Percentiles rank a stretch among this genome's conserved stretches.
phyloP scores from a whole-genome alignment of 768 basidiomycete genomes.

The Polyporus arcularius region DNA sequence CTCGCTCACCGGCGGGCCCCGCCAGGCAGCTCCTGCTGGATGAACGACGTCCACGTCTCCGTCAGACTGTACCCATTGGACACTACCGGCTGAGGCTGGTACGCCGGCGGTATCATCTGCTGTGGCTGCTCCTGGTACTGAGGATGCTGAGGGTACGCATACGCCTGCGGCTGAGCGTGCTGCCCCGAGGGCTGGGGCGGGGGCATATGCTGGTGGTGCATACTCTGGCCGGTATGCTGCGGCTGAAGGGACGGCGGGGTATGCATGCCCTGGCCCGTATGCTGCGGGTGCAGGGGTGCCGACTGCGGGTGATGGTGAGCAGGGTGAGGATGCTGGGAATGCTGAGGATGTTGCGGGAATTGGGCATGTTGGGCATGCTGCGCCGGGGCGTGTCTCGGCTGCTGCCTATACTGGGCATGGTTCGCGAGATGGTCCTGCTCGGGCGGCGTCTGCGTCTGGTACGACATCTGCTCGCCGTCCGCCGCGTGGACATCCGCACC shows the following conservation, averaged over 20 bases:
- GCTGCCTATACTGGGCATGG: no score
- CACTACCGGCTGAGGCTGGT: constrained; percentile 35
- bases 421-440: no score
- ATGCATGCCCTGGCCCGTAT: not conserved
- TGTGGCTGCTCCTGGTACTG: constrained; percentile 11
- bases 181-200: constrained; percentile 18
- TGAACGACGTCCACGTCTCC: constrained; percentile 73
- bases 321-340: not conserved
- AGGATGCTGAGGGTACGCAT: constrained; percentile 6
- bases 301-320: constrained; percentile 1
- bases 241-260: not conserved
- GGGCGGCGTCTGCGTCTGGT: no score
- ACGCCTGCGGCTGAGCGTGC: constrained; percentile 27
- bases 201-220: not conserved
- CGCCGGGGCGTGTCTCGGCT: no score
- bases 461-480: not conserved
- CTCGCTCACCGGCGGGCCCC: not conserved
- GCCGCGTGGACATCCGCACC: not conserved
- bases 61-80: constrained; percentile 61
- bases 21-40: constrained; percentile 39
- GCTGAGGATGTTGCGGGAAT: no score
- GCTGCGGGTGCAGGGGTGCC: not conserved
- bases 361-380: no score
- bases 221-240: not conserved
- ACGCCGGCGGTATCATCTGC: constrained; percentile 18